Evolutionary conservation across 345 rosid species (phyloP), one percentile per base, ranked within the genome.

Genomic region (Rhodomyrtus tomentosa): DNA sequence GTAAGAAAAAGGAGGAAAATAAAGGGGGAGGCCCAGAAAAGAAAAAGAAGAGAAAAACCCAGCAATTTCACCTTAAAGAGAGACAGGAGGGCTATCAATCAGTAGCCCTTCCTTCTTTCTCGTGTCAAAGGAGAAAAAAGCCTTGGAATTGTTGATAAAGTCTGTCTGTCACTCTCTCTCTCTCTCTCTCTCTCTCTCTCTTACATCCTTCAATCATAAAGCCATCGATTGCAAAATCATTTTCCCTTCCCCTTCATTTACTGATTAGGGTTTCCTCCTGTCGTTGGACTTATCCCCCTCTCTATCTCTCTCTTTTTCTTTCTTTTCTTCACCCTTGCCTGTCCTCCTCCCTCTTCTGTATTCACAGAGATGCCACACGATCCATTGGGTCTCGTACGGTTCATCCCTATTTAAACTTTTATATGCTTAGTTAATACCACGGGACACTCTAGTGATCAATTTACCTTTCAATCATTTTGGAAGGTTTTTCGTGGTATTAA

Each of bases 201-300:
- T 38, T 55, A 8, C 52, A 27, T 45, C 55, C 7, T 58, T 85
- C 90, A 88, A 88, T 88, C 87, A 88, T 88, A 87, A 85, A 81
- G 87, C 88, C 84, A 88, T 88, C 90, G 84, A 88, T 87, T 87
- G 87, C 90, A 56, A 88, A 83, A 87, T 88, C 87, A 88, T 88
- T 88, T 81, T 49, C 50, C 80, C 83, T n/a, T n/a, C 10, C 45
- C 55, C 84, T 62, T 79, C 25, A 9, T 68, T 36, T 36, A 20
- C 45, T 68, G 45, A 36, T 38, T 12, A 12, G 27, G 45, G 13
- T 68, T 68, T 68, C 79, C 79, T 36, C n/a, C n/a, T n/a, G n/a
- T n/a, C n/a, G 83, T 80, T 82, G 59, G 55, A 24, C 58, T 56
- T 53, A 54, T 82, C 68, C 14, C 24, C 0, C 50, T 22, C 7